Evolutionary conservation across 2,329 filamentous ascomycete species (phyloP).

Genomic region (Talaromyces funiculosus): DNA sequence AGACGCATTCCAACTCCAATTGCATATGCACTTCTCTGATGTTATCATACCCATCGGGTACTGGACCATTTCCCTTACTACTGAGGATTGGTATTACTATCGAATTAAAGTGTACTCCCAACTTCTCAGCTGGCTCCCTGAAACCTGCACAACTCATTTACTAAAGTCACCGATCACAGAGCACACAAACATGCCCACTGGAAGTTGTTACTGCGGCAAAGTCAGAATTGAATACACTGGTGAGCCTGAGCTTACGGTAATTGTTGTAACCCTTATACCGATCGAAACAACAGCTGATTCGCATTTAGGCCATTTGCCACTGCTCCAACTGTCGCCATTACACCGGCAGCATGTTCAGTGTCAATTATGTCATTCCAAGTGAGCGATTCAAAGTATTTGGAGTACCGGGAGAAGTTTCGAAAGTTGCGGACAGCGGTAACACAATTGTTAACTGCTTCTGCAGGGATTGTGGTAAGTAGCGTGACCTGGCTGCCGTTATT

Average conservation of each 20-base stretch:
- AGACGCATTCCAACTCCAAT: too few relatives aligned
- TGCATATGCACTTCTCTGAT: background rate
- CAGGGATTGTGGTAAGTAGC: background rate
- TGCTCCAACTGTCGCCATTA: background rate
- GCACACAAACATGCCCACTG: background rate
- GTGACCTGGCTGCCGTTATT: background rate
- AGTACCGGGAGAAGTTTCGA: background rate
- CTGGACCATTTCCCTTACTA: background rate
- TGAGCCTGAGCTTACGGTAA: background rate
- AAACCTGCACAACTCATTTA: background rate
- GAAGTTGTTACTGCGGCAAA: background rate
- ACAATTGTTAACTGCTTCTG: background rate
- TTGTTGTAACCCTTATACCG: background rate
- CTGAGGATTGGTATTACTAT: too few relatives aligned
- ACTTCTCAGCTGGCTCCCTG: background rate
- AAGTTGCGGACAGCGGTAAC: background rate
- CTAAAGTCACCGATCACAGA: background rate
- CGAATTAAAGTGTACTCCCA: background rate
- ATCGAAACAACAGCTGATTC: background rate
- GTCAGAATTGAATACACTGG: background rate
- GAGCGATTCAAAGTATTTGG: background rate
- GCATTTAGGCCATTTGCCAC: background rate
- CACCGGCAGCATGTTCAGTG: background rate
- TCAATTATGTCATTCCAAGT: background rate
- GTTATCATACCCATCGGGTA: background rate